phyloP scores from a whole-genome alignment of 1,284 basidiomycete species.

The Cryptococcus jaspeensis region DNA sequence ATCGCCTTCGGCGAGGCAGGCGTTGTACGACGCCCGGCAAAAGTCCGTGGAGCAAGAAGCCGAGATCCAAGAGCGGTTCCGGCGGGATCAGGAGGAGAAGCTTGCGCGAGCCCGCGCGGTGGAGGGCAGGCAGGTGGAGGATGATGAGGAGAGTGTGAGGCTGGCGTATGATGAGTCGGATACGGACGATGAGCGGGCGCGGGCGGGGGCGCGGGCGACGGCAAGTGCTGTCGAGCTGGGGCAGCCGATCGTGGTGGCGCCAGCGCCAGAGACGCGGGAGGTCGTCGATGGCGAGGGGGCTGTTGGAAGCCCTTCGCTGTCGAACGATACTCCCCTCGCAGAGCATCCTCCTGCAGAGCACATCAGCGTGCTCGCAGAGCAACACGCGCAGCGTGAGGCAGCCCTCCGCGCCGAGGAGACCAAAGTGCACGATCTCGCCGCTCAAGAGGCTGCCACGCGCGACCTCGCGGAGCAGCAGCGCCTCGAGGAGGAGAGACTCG shows the following conservation, averaged over 20 bases:
- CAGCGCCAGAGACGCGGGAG: not conserved
- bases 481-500: slow-evolving; percentile 11
- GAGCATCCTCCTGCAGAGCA: not conserved
- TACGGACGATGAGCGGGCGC: not conserved
- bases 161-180: slow-evolving; percentile 20
- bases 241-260: too few relatives aligned
- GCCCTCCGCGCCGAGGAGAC: slow-evolving; percentile 5
- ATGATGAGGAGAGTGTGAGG: slow-evolving; percentile 16
- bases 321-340: not conserved
- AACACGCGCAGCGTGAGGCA: slow-evolving; percentile 3
- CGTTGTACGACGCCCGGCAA: slow-evolving; percentile 24
- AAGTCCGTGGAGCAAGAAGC: slow-evolving; percentile 26
- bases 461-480: slow-evolving; percentile 4
- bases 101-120: not conserved
- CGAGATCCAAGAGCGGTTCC: slow-evolving; percentile 33
- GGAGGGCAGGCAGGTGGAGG: not conserved
- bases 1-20: slow-evolving; percentile 25
- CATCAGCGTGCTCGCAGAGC: not conserved
- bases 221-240: too few relatives aligned
- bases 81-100: slow-evolving; percentile 18
- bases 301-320: not conserved
- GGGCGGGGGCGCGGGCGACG: not conserved
- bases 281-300: not conserved
- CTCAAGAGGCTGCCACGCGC: not conserved
- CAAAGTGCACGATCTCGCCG: not conserved